Conservation (phyloP, 306 rosid genomes). For the Fragaria ananassa region DNA sequence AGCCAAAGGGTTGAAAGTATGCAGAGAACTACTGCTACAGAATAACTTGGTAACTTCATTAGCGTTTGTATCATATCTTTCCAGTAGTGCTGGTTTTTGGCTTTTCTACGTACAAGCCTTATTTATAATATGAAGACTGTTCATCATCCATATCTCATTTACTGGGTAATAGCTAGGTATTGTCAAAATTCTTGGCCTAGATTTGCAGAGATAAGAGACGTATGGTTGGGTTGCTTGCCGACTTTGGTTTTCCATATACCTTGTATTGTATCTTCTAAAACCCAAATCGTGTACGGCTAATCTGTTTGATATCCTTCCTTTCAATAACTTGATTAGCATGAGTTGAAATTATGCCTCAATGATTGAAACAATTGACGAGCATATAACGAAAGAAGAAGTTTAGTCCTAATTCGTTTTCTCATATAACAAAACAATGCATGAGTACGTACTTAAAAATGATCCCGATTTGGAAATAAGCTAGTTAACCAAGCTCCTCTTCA, state of each 20-base stretch:
- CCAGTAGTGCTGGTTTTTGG: neutral
- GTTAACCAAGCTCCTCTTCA: too few relatives aligned
- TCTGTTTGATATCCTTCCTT: neutral
- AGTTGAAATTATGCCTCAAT: neutral
- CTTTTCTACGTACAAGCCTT: neutral
- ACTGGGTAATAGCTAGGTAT: neutral
- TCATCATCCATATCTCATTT: neutral
- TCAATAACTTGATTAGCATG: neutral
- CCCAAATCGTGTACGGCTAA: neutral
- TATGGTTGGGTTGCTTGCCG: neutral
- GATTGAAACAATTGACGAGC: neutral
- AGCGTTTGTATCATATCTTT: neutral
- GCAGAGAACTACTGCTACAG: neutral
- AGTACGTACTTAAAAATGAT: too few relatives aligned
- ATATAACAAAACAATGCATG: too few relatives aligned
- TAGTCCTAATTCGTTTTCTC: neutral
- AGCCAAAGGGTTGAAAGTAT: neutral
- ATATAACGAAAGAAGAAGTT: neutral
- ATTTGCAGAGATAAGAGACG: neutral
- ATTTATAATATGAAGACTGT: neutral
- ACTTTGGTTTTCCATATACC: neutral
- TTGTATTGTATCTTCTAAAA: neutral
- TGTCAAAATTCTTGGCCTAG: neutral
- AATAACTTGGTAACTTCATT: neutral
- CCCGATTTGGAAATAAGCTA: too few relatives aligned